These are phyloP conservation scores for Taxillus chinensis DNA, from an alignment of 164 flowering plant species.

Conservation along the genomic window DNA sequence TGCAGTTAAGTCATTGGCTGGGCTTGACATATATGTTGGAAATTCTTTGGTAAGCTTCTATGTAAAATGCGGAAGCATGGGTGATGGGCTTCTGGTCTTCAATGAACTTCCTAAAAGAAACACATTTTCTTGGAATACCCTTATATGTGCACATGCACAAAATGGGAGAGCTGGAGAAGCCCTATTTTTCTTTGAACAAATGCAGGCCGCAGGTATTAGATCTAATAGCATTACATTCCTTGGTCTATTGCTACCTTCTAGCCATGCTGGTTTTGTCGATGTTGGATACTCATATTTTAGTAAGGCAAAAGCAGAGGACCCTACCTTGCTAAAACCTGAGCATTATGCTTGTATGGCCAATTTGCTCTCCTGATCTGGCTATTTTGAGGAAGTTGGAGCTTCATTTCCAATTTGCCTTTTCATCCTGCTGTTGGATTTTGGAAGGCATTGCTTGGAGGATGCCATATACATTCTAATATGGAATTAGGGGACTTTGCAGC, in stretches of 20 bases:
- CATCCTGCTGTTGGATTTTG: slow-evolving; percentile 81
- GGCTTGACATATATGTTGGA: too few relatives aligned
- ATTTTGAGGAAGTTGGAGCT: slow-evolving; percentile 44
- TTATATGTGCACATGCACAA: slow-evolving; percentile 72
- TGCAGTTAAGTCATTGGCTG: too few relatives aligned
- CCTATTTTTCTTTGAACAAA: slow-evolving; percentile 26
- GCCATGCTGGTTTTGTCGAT: slow-evolving; percentile 58
- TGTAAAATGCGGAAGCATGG: too few relatives aligned
- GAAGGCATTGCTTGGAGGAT: slow-evolving; percentile 81
- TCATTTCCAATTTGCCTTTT: slow-evolving; percentile 48
- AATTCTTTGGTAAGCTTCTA: too few relatives aligned
- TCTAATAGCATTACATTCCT: slow-evolving; percentile 61
- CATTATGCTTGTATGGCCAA: slow-evolving; percentile 83
- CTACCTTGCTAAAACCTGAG: slow-evolving; percentile 37
- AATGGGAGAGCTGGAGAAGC: slow-evolving; percentile 68
- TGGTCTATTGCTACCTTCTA: slow-evolving; percentile 66
- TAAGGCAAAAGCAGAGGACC: slow-evolving; percentile 23
- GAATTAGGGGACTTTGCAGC: slow-evolving; percentile 55
- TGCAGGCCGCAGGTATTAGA: slow-evolving; percentile 25
- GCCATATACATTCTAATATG: slow-evolving; percentile 57
- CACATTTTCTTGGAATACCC: slow-evolving; percentile 72
- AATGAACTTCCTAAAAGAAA: slow-evolving; percentile 30
- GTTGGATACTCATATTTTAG: slow-evolving; percentile 48
- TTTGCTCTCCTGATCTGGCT: slow-evolving; percentile 58
- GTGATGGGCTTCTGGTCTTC: slow-evolving; percentile 51